Evolutionary conservation across 106 monocot genomes (phyloP), one percentile per base, ranked within the genome.

Genomic region (Posidonia australis): DNA sequence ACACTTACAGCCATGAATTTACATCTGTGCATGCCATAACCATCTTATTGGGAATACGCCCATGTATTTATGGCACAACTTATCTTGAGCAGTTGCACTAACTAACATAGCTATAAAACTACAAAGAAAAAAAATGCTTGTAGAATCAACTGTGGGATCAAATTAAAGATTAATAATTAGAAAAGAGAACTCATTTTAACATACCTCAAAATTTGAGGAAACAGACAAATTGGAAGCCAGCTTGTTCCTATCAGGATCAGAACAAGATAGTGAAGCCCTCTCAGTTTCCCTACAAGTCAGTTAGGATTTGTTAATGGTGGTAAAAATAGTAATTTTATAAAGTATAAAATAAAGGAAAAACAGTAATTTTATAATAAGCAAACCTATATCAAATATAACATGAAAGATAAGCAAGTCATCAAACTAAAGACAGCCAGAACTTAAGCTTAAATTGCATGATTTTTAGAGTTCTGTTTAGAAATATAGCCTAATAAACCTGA

Each of bases 151-250:
- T 18, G 28, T 18, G 22, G 30, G 62, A 19, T 64, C 13, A 63
- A n/a, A 49, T 17, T 9, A 16, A 49, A 13, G 48, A 49, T 0
- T 3, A 49, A 16, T 49, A 17, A 3, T 27, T 57, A 16, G 27
- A 28, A 28, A 57, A 25, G 10, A 30, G 4, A 57, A 57, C 25
- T 13, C 30, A 22, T 12, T 13, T 14, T 14, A 1, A 60, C 23
- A 30, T 72, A 92, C 88, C 83, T 90, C 86, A 77, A 96, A 96
- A 72, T 96, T 96, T 63, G 94, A 96, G 22, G 94, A 96, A 44
- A 96, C 77, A 14, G 84, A 76, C 63, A 87, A 58, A 59, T 68
- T 78, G 62, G 84, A 78, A 55, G 55, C 36, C 26, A 65, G 74
- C n/a, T 31, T 87, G 67, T 20, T 84, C 68, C 62, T 90, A 66